Evolutionary conservation across 257 asterid genomes (phyloP), one percentile per base, ranked within the genome.

Genomic region (Nicotiana sylvestris): DNA sequence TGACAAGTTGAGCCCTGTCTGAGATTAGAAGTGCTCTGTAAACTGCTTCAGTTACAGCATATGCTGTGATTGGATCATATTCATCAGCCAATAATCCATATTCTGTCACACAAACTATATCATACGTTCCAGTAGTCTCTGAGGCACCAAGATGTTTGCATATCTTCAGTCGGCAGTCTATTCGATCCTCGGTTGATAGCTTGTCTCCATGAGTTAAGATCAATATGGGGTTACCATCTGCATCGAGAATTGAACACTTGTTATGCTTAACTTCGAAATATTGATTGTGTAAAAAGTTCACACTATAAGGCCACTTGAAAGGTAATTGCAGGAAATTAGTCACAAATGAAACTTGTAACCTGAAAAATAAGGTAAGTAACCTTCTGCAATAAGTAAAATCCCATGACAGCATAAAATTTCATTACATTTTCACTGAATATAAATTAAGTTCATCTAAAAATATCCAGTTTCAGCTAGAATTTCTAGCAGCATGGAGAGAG

Each of bases 141-240:
- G 83, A 81, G 9, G 83, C 3, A 10, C 87, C 87, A 2, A 86
- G 80, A 35, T 37, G 65, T 25, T 81, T 83, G 61, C 87, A 86
- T 62, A 86, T 86, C 74, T 84, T 86, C 25, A 81, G 16, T 30
- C 87, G 84, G 32, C 66, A 76, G 32, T 61, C 84, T 17, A 84
- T 81, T 66, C 85, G 69, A 66, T 84, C 89, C 33, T 81, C 87
- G 0, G 78, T 72, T 15, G 87, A 83, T 76, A 83, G 25, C 87
- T 76, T 83, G 82, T 86, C 88, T 18, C 87, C 88, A 46, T 86
- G 86, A 18, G 88, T 86, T 62, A 81, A 76, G 9, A 83, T 81
- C 51, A 83, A 35, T 5, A 81, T 84, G 35, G 85, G 85, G 29
- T 81, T 81, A 64, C 78, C 86, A 83, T 83, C 88, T 86, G 84